Conservation (phyloP, 2,329 filamentous ascomycete genomes). For the Zarea fungicola region DNA sequence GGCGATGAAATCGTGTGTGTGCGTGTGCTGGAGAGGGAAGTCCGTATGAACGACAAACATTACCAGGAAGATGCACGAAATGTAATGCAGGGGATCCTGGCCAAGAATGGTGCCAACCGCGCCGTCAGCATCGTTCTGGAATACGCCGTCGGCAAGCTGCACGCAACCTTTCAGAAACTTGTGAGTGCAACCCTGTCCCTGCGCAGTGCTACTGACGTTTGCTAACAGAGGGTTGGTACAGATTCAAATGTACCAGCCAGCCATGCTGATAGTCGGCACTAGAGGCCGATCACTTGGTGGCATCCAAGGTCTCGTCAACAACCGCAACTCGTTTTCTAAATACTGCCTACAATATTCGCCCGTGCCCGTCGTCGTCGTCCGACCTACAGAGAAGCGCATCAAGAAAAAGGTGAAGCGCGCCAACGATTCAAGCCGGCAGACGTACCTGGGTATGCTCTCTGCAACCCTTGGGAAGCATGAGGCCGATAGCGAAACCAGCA, state of each 20-base stretch:
- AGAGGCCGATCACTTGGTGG: constrained; percentile 78
- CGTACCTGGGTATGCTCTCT: constrained; percentile 72
- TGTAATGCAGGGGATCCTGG: constrained; percentile 70
- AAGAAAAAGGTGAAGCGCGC: constrained; percentile 86
- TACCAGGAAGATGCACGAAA: constrained; percentile 73
- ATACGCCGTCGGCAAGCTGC: constrained; percentile 82
- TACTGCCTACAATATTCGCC: constrained; percentile 93
- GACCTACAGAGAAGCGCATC: constrained; percentile 78
- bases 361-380: constrained; percentile 86
- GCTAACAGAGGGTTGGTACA: constrained; percentile 34
- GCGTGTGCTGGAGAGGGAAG: constrained; percentile 78
- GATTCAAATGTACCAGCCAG: constrained; percentile 90
- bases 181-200: constrained; percentile 43
- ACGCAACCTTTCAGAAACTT: constrained; percentile 85
- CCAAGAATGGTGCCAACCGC: constrained; percentile 72
- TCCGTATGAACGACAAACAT: constrained; percentile 61
- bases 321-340: constrained; percentile 79
- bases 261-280: constrained; percentile 86
- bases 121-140: constrained; percentile 83
- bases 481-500: constrained; percentile 49
- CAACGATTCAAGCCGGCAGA: constrained; percentile 68
- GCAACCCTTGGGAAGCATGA: constrained; percentile 54
- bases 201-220: background rate
- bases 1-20: constrained; percentile 91
- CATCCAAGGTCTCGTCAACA: constrained; percentile 76